Conservation (phyloP, 192 early-diverging fungal species). For the Haplosporangium gracile region DNA sequence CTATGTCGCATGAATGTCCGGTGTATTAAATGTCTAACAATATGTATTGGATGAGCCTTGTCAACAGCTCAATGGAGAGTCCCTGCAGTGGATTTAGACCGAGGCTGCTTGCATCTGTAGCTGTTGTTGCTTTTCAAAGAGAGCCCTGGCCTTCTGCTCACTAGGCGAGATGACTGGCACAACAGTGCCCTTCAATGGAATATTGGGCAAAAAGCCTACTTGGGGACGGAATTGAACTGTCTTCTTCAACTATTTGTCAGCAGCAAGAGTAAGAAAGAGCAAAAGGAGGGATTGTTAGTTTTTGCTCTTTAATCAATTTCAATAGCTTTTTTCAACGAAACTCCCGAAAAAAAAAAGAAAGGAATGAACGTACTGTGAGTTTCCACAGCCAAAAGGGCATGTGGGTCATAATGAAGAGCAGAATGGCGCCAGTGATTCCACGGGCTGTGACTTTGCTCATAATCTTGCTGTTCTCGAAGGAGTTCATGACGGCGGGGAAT, state of each 20-base stretch:
- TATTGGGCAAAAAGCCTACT: not conserved
- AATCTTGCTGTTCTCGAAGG: constrained; percentile 5
- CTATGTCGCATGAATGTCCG: no score
- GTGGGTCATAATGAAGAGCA: not conserved
- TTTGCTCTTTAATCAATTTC: not conserved
- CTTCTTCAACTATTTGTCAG: not conserved
- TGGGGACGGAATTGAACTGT: not conserved
- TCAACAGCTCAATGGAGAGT: no score
- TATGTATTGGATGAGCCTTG: no score
- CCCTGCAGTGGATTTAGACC: not conserved
- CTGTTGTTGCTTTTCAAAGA: not conserved
- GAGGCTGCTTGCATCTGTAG: not conserved
- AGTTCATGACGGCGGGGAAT: constrained; percentile 11
- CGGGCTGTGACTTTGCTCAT: not conserved
- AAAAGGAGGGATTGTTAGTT: not conserved
- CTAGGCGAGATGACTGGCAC: not conserved
- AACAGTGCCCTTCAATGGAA: not conserved
- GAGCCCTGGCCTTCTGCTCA: not conserved
- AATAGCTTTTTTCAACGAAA: not conserved
- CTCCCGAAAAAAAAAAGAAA: not conserved
- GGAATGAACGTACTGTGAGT: not conserved
- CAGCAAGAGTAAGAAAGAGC: not conserved
- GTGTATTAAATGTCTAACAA: no score
- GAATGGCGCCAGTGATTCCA: not conserved
- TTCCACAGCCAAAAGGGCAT: not conserved